Base-by-base conservation (phyloP, 495 filamentous ascomycete species). In the Collariella sp. region DNA sequence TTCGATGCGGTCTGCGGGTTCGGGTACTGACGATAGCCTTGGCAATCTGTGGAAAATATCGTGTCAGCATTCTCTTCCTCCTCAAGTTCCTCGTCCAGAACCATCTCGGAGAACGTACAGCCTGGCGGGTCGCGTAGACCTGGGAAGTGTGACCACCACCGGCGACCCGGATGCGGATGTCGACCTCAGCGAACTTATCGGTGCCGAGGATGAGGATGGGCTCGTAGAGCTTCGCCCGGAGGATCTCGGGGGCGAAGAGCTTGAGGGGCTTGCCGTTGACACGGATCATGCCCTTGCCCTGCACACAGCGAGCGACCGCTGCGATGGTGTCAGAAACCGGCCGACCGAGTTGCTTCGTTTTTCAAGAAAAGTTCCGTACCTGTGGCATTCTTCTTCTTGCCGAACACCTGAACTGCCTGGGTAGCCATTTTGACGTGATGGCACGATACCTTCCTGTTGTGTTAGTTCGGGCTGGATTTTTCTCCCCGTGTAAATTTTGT, bases 61-160 rank as follows among this genome's bases (percentile, higher is more conserved):
- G 22, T n/a, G 45, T 67, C 57, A 64, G 57, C 54, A 61, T 34
- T 39, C 15, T 31, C 5, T 33, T n/a, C n/a, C 19, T 33, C 4
- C 31, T 18, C 18, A 23, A n/a, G 31, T 22, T 10, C 1, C 22
- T 29, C 24, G 24, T 19, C 13, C 26, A 19, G n/a, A 18, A 12
- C 11, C 3, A 16, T n/a, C 12, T 22, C 13, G 54, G 35, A 20
- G 47, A 47, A 68, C 65, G 36, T 63, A 68, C 65, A 61, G 94
- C 91, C 81, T 98, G 93, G 65, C 93, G 90, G 79, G 95, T 89
- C 65, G 93, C 93, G 79, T 97, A 98, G 76, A 98, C 83, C 75
- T 97, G 93, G 20, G 93, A 97, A 57, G 88, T 74, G 82, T 97
- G 94, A 78, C 93, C 93, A 84, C 93, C 93, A 73, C 93, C 93